These are phyloP conservation scores for Fusarium mexicanum DNA, from an alignment of 2,329 filamentous ascomycete genomes.

Conservation along the genomic window DNA sequence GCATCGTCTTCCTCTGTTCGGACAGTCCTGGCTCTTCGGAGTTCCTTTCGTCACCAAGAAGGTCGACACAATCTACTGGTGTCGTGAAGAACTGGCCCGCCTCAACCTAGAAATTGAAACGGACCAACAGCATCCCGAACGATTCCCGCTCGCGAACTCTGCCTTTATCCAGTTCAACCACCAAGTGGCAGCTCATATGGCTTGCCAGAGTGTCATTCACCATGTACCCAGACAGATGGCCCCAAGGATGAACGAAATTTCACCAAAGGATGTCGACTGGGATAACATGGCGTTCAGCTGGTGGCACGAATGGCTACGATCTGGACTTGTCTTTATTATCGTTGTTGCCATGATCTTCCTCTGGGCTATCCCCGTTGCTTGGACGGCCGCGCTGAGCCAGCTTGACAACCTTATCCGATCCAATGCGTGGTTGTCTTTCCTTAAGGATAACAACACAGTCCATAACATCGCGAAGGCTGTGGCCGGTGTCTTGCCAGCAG, in stretches of 20 bases:
- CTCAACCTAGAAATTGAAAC: slow-evolving; percentile 92
- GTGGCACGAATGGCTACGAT: slow-evolving; percentile 88
- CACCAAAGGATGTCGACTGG: slow-evolving; percentile 93
- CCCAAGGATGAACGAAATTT: slow-evolving; percentile 91
- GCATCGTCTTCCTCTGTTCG: slow-evolving; percentile 74
- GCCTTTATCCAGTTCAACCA: slow-evolving; percentile 99
- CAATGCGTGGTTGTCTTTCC: slow-evolving; percentile 75
- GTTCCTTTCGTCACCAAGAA: slow-evolving; percentile 86
- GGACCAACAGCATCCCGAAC: slow-evolving; percentile 86
- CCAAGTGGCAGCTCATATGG: slow-evolving; percentile 97
- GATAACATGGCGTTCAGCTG: slow-evolving; percentile 96
- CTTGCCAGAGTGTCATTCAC: slow-evolving; percentile 89
- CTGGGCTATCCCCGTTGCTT: slow-evolving; percentile 91
- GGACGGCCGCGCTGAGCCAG: slow-evolving; percentile 84
- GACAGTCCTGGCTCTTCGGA: slow-evolving; percentile 76
- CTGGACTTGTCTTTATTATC: slow-evolving; percentile 69
- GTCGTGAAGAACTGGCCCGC: slow-evolving; percentile 84
- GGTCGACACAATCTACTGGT: slow-evolving; percentile 94
- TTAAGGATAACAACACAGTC: slow-evolving; percentile 67
- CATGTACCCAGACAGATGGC: slow-evolving; percentile 95
- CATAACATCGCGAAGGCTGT: slow-evolving; percentile 70
- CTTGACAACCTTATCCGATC: slow-evolving; percentile 73
- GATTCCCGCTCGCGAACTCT: slow-evolving; percentile 92
- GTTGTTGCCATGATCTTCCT: slow-evolving; percentile 82
- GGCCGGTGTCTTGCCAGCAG: slow-evolving; percentile 86